These are phyloP conservation scores for Brassica incana DNA, from an alignment of 345 rosid genomes.

Conservation along the genomic window DNA sequence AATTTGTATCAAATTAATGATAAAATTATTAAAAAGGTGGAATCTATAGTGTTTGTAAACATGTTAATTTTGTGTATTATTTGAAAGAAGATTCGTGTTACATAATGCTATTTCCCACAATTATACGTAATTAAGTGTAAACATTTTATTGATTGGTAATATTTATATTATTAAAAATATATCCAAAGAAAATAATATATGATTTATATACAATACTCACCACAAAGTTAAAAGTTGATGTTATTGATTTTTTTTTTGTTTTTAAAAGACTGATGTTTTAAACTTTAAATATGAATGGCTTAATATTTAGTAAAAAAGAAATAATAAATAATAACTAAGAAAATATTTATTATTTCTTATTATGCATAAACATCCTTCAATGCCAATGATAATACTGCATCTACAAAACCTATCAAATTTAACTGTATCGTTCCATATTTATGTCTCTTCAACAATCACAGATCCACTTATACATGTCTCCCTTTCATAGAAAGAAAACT, in stretches of 20 bases:
- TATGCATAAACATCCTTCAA: background rate
- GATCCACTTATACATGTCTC: background rate
- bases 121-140: background rate
- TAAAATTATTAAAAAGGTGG: background rate
- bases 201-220: background rate
- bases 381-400: background rate
- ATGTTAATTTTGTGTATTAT: background rate
- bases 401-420: background rate
- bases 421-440: background rate
- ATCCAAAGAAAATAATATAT: too few relatives aligned
- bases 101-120: background rate
- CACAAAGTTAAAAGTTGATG: background rate
- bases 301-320: background rate
- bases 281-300: too few relatives aligned
- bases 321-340: background rate
- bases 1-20: background rate
- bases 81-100: background rate
- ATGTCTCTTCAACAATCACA: background rate
- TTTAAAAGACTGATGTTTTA: background rate
- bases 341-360: background rate
- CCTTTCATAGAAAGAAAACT: background rate
- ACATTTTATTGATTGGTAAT: background rate
- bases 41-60: background rate
- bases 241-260: background rate
- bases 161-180: too few relatives aligned